Conservation (phyloP, 148 eudicot species). For the Vaccinium vitisidaea region DNA sequence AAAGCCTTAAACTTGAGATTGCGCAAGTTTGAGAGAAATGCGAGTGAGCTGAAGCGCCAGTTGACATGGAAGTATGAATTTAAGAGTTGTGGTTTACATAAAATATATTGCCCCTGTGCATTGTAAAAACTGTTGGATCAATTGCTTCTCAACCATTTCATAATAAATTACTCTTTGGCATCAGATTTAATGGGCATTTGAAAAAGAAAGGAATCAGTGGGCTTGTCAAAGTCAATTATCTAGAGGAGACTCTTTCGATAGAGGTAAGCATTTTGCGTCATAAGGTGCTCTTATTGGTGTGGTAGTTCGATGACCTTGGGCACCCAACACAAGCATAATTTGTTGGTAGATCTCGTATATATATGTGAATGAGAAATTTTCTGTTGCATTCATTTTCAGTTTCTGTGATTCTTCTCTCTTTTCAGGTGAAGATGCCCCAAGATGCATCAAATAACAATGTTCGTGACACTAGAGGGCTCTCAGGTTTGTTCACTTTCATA, state of each 20-base stretch:
- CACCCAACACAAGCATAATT: background rate
- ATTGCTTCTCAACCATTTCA: background rate
- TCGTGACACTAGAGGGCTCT: constrained; percentile 94
- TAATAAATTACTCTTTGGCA: constrained; percentile 15
- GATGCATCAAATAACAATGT: constrained; percentile 81
- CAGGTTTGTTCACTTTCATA: constrained; percentile 53
- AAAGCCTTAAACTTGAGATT: constrained; percentile 59
- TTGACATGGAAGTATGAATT: constrained; percentile 80
- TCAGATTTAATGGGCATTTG: constrained; percentile 86
- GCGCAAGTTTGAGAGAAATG: constrained; percentile 66
- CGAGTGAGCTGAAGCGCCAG: constrained; percentile 64
- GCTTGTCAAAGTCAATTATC: constrained; percentile 58
- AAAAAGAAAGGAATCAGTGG: constrained; percentile 93
- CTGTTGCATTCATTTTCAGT: background rate
- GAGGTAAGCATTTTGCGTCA: constrained; percentile 51
- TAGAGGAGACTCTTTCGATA: constrained; percentile 70
- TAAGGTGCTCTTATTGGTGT: constrained; percentile 1
- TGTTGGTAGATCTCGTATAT: background rate
- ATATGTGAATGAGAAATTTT: background rate
- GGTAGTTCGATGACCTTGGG: background rate
- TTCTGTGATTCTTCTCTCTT: background rate
- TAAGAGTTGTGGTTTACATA: background rate
- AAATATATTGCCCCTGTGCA: no score
- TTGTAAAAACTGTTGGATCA: background rate
- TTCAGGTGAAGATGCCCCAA: constrained; percentile 94